A percentile compares a stretch with the other conserved stretches of the same genome.
Conservation (phyloP, 2,329 filamentous ascomycete species). For the Colletotrichum musicola region DNA sequence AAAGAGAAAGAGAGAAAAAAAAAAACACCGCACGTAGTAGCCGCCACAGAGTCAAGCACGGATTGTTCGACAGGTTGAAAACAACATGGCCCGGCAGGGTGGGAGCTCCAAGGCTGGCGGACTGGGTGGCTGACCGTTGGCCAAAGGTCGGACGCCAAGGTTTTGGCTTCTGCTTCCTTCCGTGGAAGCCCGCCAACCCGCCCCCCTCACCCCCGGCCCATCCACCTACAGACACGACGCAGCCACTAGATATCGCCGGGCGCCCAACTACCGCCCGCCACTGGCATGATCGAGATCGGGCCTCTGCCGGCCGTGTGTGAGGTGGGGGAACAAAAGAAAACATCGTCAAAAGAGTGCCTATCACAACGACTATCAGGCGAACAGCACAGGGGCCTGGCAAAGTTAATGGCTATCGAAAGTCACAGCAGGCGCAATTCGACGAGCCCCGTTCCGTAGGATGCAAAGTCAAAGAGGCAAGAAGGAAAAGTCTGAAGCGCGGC, state of each 20-base stretch:
- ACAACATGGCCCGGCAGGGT: conserved; percentile 3
- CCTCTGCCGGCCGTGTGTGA: conserved; percentile 6
- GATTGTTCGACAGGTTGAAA: no score
- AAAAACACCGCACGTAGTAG: conserved; percentile 10
- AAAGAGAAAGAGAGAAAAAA: conserved; percentile 1
- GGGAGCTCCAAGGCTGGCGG: neutral
- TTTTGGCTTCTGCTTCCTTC: conserved; percentile 26
- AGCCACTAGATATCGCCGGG: neutral
- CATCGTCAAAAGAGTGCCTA: neutral
- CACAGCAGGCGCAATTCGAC: neutral
- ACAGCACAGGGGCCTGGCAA: neutral
- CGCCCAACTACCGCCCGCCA: conserved; percentile 28
- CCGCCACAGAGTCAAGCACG: no score
- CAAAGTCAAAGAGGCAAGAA: neutral
- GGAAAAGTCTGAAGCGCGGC: neutral
- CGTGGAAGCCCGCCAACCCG: conserved; percentile 13
- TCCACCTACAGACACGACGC: conserved; percentile 14
- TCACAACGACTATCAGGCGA: conserved; percentile 3
- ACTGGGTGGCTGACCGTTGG: no score
- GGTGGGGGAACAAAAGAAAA: no score
- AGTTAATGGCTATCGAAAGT: neutral
- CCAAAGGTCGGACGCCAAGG: conserved; percentile 35
- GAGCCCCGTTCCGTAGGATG: neutral
- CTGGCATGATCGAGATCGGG: conserved; percentile 30
- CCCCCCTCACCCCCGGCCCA: neutral